Evolutionary conservation across 306 rosid genomes (phyloP).

Genomic region (Castanospermum australe): DNA sequence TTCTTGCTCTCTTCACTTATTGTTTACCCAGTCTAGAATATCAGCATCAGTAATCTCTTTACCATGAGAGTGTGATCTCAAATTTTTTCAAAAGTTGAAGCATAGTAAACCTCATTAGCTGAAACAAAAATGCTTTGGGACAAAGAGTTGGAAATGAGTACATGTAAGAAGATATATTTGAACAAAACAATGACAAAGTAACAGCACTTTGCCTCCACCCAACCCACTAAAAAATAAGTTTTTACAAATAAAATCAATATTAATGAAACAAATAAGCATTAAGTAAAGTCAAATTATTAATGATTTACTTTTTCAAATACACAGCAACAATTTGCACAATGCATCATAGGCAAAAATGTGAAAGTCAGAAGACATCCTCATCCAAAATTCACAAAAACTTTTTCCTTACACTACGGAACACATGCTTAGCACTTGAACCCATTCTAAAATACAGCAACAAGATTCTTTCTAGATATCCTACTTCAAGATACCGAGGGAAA

Average conservation of each 20-base stretch:
- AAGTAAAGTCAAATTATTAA: background rate
- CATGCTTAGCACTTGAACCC: background rate
- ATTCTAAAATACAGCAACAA: background rate
- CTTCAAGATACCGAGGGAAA: background rate
- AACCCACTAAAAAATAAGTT: no score
- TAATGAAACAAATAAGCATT: background rate
- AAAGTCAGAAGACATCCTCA: background rate
- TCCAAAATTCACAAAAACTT: background rate
- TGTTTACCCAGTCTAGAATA: slow-evolving; percentile 68
- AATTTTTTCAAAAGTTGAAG: slow-evolving; percentile 68
- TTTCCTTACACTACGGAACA: background rate
- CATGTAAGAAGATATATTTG: no score
- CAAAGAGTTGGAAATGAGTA: background rate
- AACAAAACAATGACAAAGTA: no score
- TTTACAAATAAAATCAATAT: background rate
- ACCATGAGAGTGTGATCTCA: slow-evolving; percentile 70
- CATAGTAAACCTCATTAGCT: slow-evolving; percentile 73
- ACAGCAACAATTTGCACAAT: background rate
- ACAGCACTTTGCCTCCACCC: no score
- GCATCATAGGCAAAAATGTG: background rate
- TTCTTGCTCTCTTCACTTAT: slow-evolving; percentile 62
- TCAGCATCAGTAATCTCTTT: slow-evolving; percentile 69
- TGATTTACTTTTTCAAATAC: background rate
- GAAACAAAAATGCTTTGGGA: slow-evolving; percentile 65
- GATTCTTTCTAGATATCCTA: background rate